A percentile compares a stretch with the other conserved stretches of the same genome.
Conservation (phyloP, 2,329 filamentous ascomycete genomes). For the Chrysosporium queenslandicum region DNA sequence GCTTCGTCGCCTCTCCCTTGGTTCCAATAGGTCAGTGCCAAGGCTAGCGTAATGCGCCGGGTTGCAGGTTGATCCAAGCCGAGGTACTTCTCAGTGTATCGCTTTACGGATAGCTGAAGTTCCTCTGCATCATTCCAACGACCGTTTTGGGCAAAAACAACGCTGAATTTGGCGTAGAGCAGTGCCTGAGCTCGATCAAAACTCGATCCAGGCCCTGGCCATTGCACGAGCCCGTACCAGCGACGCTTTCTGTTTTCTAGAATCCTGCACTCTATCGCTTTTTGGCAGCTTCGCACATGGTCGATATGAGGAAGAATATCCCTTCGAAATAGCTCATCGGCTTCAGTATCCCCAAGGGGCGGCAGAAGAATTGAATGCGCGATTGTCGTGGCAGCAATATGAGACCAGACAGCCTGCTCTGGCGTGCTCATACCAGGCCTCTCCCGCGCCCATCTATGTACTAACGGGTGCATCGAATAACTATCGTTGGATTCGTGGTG, state of each 20-base stretch:
- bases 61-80: constrained; percentile 11
- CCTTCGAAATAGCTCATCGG: constrained; percentile 19
- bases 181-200: constrained; percentile 2
- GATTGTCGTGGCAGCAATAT: neutral
- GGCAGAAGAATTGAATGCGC: constrained; percentile 1
- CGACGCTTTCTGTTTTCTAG: neutral
- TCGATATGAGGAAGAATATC: constrained; percentile 21
- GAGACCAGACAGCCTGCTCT: constrained; percentile 16
- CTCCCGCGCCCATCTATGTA: constrained; percentile 27
- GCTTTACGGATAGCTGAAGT: constrained; percentile 13
- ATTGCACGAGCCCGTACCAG: neutral
- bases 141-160: constrained; percentile 8
- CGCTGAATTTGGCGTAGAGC: constrained; percentile 10
- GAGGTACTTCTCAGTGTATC: constrained; percentile 1
- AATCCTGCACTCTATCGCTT: neutral
- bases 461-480: constrained; percentile 26
- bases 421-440: constrained; percentile 18
- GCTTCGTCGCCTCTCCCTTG: constrained; percentile 15
- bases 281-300: constrained; percentile 13
- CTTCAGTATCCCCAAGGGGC: constrained; percentile 10
- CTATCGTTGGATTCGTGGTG: constrained; percentile 19
- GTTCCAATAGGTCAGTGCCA: constrained; percentile 14
- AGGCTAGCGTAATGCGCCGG: constrained; percentile 14
- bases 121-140: constrained; percentile 11
- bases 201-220: neutral